Percentiles rank a stretch among this genome's conserved stretches.
These are phyloP conservation scores for Cyberlindnera suaveolens DNA, from an alignment of 805 yeast species.

Conservation along the genomic window DNA sequence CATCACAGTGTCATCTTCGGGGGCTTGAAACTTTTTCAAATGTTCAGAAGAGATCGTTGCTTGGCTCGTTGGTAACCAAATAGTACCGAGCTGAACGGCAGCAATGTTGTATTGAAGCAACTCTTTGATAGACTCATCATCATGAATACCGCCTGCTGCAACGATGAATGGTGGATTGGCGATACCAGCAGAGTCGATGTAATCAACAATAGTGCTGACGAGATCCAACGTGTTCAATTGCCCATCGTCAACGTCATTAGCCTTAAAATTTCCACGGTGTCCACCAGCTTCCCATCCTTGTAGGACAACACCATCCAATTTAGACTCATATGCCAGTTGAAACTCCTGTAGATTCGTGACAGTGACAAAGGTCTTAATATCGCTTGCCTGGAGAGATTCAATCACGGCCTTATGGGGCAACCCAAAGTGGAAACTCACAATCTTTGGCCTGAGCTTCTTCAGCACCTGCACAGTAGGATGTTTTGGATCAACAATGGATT, in stretches of 20 bases:
- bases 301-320: constrained; percentile 42
- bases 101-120: constrained; percentile 38
- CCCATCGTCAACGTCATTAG: constrained; percentile 27
- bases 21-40: constrained; percentile 7
- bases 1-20: constrained; percentile 25
- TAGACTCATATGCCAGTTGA: constrained; percentile 20
- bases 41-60: constrained; percentile 16
- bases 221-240: constrained; percentile 31
- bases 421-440: constrained; percentile 53
- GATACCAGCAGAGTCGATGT: constrained; percentile 5
- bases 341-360: constrained; percentile 45
- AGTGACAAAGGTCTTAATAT: constrained; percentile 38
- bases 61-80: constrained; percentile 29
- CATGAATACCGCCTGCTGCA: constrained; percentile 50
- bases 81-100: constrained; percentile 53
- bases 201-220: constrained; percentile 17
- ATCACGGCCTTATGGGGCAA: constrained; percentile 30
- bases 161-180: constrained; percentile 27
- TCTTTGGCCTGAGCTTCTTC: constrained; percentile 29
- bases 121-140: constrained; percentile 24
- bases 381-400: constrained; percentile 28
- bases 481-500: constrained; percentile 2
- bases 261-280: constrained; percentile 45
- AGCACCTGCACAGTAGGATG: constrained; percentile 14
- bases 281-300: constrained; percentile 68